Evolutionary conservation across 2,329 filamentous ascomycete genomes (phyloP), one percentile per base, ranked within the genome.

Genomic region (Botrytis fragariae): DNA sequence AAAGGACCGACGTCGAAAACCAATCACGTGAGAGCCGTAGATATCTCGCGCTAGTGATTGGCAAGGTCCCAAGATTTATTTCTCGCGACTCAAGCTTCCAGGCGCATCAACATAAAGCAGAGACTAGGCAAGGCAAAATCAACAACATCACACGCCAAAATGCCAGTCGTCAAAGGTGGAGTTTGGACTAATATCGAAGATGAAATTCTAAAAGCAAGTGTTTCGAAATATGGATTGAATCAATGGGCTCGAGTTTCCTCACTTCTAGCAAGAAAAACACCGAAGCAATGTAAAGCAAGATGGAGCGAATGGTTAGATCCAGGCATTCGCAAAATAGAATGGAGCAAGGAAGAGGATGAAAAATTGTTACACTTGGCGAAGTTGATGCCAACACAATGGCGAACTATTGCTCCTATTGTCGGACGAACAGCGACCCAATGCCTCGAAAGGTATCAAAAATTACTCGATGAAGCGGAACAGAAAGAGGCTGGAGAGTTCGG

Each of bases 271-370:
- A 93, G 97, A 81, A 99, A 99, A 84, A 98, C 96, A 45, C 91
- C 96, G 69, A 99, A 99, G 85, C 96, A 99, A 85, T 99, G 96
- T 90, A 99, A 99, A 85, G 95, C 96, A 75, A 89, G 96, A 85
- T 99, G 96, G 96, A 91, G 92, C 82, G 95, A 99, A 88, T 99
- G 96, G 95, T 89, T 99, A 77, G 96, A 99, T 81, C 96, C 96
- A 32, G 93, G 93, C 81, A 98, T 99, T 85, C 93, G 95, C 81
- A 99, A 99, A 87, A 96, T 97, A 79, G 96, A 99, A 85, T 99
- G 96, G 95, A 97, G 94, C 82, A 93, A 96, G 81, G 96, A 99
- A 83, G 96, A 99, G 83, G 96, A 99, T 82, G 96, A 99, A 86
- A 98, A 97, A 85, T 87, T 99, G 74, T 84, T 99, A 79, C 96